Conservation (phyloP, 371 early-diverging fungal genomes). For the Syncephalastrum contaminatum region DNA sequence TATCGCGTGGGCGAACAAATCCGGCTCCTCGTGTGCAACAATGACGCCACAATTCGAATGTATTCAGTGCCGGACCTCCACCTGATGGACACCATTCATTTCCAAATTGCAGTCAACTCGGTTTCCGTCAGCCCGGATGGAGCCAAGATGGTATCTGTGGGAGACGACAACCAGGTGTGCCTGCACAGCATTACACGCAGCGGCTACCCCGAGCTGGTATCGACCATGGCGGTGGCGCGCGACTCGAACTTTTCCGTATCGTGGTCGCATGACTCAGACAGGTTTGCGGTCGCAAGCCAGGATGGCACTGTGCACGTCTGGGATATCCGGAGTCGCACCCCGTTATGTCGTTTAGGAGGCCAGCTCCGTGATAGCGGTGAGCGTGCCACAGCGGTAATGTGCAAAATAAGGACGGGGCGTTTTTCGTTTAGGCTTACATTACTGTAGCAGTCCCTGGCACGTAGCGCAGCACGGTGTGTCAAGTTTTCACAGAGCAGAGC, state of each 20-base stretch:
- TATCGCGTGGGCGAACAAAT: slow-evolving; percentile 61
- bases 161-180: slow-evolving; percentile 83
- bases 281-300: slow-evolving; percentile 81
- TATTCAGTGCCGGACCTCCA: slow-evolving; percentile 74
- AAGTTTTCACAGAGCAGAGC: slow-evolving; percentile 82
- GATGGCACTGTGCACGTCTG: slow-evolving; percentile 84
- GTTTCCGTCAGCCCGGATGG: slow-evolving; percentile 77
- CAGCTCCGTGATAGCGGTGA: slow-evolving; percentile 14
- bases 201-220: slow-evolving; percentile 63
- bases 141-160: slow-evolving; percentile 75
- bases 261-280: slow-evolving; percentile 72
- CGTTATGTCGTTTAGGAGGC: slow-evolving; percentile 47
- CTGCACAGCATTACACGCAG: slow-evolving; percentile 64
- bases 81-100: slow-evolving; percentile 18
- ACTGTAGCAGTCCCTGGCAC: slow-evolving; percentile 52
- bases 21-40: slow-evolving; percentile 85
- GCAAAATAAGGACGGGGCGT: too few relatives aligned
- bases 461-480: slow-evolving; percentile 82
- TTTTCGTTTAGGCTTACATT: not conserved
- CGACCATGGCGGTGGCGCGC: slow-evolving; percentile 64
- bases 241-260: slow-evolving; percentile 52
- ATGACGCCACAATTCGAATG: slow-evolving; percentile 91
- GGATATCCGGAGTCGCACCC: slow-evolving; percentile 41
- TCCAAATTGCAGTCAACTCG: slow-evolving; percentile 31
- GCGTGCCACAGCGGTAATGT: not conserved